Percentiles rank a stretch among this genome's conserved stretches.
Conservation (phyloP, 257 asterid species). For the Solanum dulcamara region DNA sequence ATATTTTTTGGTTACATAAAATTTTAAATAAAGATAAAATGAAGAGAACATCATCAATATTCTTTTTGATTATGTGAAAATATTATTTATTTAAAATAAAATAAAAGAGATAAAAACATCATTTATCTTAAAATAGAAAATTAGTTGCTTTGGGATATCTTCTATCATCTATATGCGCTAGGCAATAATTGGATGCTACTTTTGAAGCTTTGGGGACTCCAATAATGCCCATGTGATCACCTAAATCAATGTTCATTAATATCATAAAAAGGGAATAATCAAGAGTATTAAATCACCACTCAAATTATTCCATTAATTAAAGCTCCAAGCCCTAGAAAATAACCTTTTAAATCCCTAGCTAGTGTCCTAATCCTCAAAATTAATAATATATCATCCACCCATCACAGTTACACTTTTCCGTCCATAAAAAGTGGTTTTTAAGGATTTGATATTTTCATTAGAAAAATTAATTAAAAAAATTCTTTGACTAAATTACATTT, state of each 20-base stretch:
- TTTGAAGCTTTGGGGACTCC: not conserved
- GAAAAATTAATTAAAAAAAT: too few relatives aligned
- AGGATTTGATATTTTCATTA: not conserved
- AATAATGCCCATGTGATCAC: conserved; percentile 6
- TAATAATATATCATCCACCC: conserved; percentile 5
- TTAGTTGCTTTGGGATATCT: not conserved
- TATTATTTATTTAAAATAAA: too few relatives aligned
- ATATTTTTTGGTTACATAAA: too few relatives aligned
- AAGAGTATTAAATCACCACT: not conserved
- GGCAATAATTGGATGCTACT: not conserved
- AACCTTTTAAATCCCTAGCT: not conserved
- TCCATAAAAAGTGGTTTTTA: not conserved
- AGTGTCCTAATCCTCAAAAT: not conserved
- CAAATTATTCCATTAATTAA: not conserved
- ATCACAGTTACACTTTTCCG: not conserved
- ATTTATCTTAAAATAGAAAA: not conserved
- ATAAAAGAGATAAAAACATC: not conserved
- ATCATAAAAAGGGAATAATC: not conserved
- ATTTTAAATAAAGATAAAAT: too few relatives aligned
- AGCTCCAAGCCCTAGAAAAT: conserved; percentile 16
- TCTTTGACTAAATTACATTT: not conserved
- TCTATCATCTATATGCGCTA: not conserved
- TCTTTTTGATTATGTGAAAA: not conserved
- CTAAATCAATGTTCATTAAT: not conserved
- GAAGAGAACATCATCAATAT: too few relatives aligned